Conservation (phyloP, 1,284 basidiomycete genomes). For the Sutorius eximius region DNA sequence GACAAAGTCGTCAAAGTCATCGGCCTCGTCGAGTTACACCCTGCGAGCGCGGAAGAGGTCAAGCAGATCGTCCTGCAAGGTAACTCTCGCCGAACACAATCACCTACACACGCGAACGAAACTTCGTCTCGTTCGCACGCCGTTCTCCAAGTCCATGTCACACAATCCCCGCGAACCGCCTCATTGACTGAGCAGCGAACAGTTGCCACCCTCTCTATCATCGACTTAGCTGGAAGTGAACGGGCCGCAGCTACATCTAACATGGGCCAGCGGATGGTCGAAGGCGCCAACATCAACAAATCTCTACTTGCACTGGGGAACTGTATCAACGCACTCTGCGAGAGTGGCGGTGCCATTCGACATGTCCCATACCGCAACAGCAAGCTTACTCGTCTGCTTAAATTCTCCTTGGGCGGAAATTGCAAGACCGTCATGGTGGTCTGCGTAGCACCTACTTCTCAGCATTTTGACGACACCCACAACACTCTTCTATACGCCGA, state of each 20-base stretch:
- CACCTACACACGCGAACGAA: slow-evolving; percentile 91
- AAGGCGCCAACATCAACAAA: slow-evolving; percentile 98
- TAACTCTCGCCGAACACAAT: slow-evolving; percentile 86
- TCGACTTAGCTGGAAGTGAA: slow-evolving; percentile 95
- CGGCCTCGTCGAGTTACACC: slow-evolving; percentile 77
- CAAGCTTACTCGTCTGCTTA: slow-evolving; percentile 93
- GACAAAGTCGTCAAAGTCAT: slow-evolving; percentile 90
- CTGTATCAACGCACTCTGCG: slow-evolving; percentile 96
- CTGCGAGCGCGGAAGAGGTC: slow-evolving; percentile 84
- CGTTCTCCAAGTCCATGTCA: slow-evolving; percentile 91
- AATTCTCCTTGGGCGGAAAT: slow-evolving; percentile 95
- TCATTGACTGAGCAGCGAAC: slow-evolving; percentile 76
- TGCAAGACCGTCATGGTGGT: slow-evolving; percentile 99
- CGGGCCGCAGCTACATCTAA: slow-evolving; percentile 92
- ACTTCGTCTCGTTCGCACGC: slow-evolving; percentile 96
- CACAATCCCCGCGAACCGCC: slow-evolving; percentile 81
- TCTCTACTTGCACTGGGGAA: slow-evolving; percentile 93
- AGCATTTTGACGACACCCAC: slow-evolving; percentile 96
- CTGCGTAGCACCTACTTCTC: slow-evolving; percentile 90
- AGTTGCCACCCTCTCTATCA: slow-evolving; percentile 90
- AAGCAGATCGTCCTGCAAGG: slow-evolving; percentile 89
- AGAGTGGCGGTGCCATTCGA: slow-evolving; percentile 76
- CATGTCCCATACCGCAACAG: slow-evolving; percentile 96
- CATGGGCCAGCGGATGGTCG: slow-evolving; percentile 96
- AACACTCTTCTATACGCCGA: slow-evolving; percentile 97